phyloP scores from a whole-genome alignment of 2,329 filamentous ascomycete species.

The Paraphaeosphaeria sporulosa region DNA sequence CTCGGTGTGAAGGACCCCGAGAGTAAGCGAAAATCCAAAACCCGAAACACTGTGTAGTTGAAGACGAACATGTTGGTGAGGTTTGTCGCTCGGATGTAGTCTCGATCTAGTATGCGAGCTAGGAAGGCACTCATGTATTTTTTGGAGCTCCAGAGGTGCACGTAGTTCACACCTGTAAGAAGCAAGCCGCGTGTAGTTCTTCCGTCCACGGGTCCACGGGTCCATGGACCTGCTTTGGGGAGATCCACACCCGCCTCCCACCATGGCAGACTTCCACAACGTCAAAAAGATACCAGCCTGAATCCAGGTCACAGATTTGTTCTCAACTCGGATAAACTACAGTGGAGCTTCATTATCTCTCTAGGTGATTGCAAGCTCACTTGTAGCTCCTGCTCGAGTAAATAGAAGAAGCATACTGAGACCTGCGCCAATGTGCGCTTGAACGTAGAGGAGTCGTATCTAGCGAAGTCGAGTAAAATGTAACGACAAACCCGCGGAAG shows the following conservation, averaged over 20 bases:
- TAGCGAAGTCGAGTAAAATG: conserved; percentile 5
- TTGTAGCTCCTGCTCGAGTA: conserved; percentile 8
- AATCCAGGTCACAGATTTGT: conserved; percentile 13
- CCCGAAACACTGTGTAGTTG: not conserved
- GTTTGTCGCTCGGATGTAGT: not conserved
- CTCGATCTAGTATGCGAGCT: not conserved
- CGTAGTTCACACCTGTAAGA: not conserved
- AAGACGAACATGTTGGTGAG: not conserved
- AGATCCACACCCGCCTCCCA: not conserved
- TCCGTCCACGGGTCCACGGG: too few relatives aligned
- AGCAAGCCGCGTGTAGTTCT: not conserved
- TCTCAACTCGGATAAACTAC: too few relatives aligned
- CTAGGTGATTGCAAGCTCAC: conserved; percentile 13
- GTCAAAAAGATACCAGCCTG: conserved; percentile 5
- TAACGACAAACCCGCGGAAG: not conserved
- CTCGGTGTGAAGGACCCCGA: not conserved
- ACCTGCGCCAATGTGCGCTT: conserved; percentile 2
- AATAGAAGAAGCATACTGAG: conserved; percentile 2
- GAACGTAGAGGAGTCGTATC: conserved; percentile 7
- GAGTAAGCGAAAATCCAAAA: not conserved
- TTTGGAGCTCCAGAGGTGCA: not conserved
- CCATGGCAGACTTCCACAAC: conserved; percentile 2
- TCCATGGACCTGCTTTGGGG: too few relatives aligned
- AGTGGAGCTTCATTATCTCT: not conserved
- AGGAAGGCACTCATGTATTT: not conserved